These are phyloP conservation scores for Neolentinus lepideus DNA, from an alignment of 1,284 basidiomycete genomes.

Conservation along the genomic window DNA sequence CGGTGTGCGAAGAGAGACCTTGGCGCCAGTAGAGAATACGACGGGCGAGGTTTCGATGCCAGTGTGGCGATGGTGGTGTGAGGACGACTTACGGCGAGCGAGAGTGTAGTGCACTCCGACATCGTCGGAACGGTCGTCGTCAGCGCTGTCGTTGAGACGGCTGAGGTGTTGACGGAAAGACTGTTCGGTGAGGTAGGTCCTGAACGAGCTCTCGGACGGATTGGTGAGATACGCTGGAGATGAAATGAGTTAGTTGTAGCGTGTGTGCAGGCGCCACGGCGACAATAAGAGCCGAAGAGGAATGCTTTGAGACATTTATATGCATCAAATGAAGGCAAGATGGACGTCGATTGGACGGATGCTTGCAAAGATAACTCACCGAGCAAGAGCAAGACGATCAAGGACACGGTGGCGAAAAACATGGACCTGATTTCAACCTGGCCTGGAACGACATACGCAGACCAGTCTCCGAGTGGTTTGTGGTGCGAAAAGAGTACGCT, in stretches of 20 bases:
- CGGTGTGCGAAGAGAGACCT: slow-evolving; percentile 90
- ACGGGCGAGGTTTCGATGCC: slow-evolving; percentile 51
- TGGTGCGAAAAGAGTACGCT: slow-evolving; percentile 53
- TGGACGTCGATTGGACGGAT: slow-evolving; percentile 5
- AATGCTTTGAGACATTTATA: slow-evolving; percentile 5
- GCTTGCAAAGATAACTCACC: slow-evolving; percentile 39
- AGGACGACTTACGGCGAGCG: slow-evolving; percentile 21
- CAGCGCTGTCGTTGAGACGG: slow-evolving; percentile 67
- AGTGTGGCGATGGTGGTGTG: slow-evolving; percentile 17
- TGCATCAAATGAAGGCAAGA: slow-evolving; percentile 9
- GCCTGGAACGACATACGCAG: slow-evolving; percentile 37
- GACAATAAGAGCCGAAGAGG: slow-evolving; percentile 3
- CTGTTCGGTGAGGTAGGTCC: slow-evolving; percentile 90
- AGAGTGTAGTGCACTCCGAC: slow-evolving; percentile 27
- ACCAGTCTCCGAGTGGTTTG: slow-evolving; percentile 41
- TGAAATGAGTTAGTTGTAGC: slow-evolving; percentile 11
- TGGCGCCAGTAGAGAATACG: slow-evolving; percentile 87
- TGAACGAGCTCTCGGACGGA: slow-evolving; percentile 87
- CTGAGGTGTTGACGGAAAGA: slow-evolving; percentile 92
- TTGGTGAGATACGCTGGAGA: slow-evolving; percentile 85
- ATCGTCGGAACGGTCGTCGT: slow-evolving; percentile 36
- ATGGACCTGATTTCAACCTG: slow-evolving; percentile 62
- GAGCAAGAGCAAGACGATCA: slow-evolving; percentile 61
- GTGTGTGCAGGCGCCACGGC: slow-evolving; percentile 9
- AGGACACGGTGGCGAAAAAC: slow-evolving; percentile 57